A percentile compares a stretch with the other conserved stretches of the same genome.
Conservation (phyloP, 208 protist species). For the Trypanosoma congolense region DNA sequence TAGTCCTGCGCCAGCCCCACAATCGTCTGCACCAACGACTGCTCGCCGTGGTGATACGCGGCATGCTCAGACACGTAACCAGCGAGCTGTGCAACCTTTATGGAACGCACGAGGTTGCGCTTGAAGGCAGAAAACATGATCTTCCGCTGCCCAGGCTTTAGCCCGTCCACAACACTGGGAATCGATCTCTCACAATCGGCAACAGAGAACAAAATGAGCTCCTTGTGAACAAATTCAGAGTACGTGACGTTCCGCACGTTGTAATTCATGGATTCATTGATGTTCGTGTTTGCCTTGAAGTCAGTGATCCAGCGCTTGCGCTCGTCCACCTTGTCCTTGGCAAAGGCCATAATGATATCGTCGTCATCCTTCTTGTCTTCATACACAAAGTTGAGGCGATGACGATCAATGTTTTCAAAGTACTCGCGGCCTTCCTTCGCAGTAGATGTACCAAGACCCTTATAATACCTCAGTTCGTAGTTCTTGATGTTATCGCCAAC, state of each 20-base stretch:
- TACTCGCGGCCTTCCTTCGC: constrained; percentile 99
- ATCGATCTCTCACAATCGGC: constrained; percentile 94
- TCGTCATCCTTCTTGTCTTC: constrained; percentile 80
- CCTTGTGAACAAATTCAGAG: constrained; percentile 98
- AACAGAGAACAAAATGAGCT: constrained; percentile 99
- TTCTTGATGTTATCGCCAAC: constrained; percentile 62
- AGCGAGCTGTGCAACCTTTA: constrained; percentile 99
- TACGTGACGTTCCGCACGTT: constrained; percentile 87
- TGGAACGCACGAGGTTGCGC: constrained; percentile 96
- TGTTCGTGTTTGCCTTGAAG: constrained; percentile 84
- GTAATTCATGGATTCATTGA: constrained; percentile 88
- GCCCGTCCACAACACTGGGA: constrained; percentile 96
- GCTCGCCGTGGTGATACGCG: constrained; percentile 99
- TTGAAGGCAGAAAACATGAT: constrained; percentile 99
- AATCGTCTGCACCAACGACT: constrained; percentile 96
- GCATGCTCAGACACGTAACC: constrained; percentile 99
- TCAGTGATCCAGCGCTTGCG: constrained; percentile 98
- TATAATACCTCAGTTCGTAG: constrained; percentile 99
- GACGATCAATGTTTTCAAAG: constrained; percentile 97
- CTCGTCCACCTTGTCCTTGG: constrained; percentile 96
- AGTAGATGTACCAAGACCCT: constrained; percentile 97
- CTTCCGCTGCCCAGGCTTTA: constrained; percentile 99
- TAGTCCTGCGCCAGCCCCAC: constrained; percentile 99
- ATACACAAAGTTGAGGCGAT: constrained; percentile 96
- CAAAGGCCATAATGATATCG: constrained; percentile 98